phyloP scores from a whole-genome alignment of 345 rosid species.

The Citrus unshiu region DNA sequence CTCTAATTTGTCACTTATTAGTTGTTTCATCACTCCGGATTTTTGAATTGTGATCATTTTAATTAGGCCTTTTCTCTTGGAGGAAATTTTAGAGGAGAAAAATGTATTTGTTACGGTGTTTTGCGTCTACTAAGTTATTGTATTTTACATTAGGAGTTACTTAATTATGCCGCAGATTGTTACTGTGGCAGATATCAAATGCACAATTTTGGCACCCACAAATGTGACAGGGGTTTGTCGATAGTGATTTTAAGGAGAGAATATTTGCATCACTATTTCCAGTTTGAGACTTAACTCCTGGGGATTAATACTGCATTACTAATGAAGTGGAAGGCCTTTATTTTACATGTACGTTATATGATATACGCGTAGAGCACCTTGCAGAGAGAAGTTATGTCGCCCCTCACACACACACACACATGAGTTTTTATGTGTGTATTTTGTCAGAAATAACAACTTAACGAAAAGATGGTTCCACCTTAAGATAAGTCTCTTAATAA shows the following conservation, averaged over 20 bases:
- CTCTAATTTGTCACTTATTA: not conserved
- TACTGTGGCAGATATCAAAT: not conserved
- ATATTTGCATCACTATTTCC: not conserved
- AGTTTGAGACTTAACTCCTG: not conserved
- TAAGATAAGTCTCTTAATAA: not conserved
- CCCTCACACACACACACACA: too few relatives aligned
- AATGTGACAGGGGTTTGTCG: not conserved
- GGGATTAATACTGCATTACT: not conserved
- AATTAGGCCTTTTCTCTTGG: not conserved
- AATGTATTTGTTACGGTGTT: not conserved
- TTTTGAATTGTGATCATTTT: too few relatives aligned
- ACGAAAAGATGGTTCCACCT: not conserved
- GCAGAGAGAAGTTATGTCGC: not conserved
- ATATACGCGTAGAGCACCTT: not conserved
- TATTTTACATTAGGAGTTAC: not conserved
- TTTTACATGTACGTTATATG: not conserved
- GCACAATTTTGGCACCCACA: not conserved
- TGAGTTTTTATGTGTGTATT: not conserved
- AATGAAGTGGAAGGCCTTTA: not conserved
- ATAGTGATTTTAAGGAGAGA: too few relatives aligned
- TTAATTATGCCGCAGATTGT: not conserved
- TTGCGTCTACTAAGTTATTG: not conserved
- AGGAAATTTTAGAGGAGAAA: not conserved
- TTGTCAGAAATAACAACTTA: not conserved
- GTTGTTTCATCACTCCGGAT: not conserved